Conservation (phyloP, 768 basidiomycete species). For the Ramaria sp. region DNA sequence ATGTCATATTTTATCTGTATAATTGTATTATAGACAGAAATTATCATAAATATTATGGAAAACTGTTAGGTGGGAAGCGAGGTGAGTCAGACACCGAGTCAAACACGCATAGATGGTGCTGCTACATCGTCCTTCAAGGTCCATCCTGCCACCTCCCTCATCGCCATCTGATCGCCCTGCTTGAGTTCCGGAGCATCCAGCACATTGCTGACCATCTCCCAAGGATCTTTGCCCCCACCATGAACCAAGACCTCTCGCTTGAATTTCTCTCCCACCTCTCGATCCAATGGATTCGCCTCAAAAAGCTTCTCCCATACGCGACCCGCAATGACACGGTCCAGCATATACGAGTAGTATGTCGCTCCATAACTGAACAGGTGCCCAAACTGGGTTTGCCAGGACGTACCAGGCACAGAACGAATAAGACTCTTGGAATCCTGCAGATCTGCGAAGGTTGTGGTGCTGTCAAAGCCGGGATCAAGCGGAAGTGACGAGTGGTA, state of each 20-base stretch:
- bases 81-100: background rate
- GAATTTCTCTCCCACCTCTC: conserved; percentile 72
- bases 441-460: conserved; percentile 47
- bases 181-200: conserved; percentile 55
- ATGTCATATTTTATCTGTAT: background rate
- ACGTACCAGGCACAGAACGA: conserved; percentile 73
- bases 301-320: conserved; percentile 83
- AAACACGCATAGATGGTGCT: conserved; percentile 29
- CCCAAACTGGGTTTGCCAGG: conserved; percentile 93
- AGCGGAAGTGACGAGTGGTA: conserved; percentile 70
- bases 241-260: conserved; percentile 63
- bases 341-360: conserved; percentile 95
- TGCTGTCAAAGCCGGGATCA: conserved; percentile 59
- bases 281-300: conserved; percentile 47
- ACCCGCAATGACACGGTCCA: conserved; percentile 92
- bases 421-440: conserved; percentile 65
- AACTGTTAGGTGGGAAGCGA: too few species aligned
- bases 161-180: conserved; percentile 66
- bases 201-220: conserved; percentile 78
- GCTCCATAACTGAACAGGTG: conserved; percentile 96
- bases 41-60: background rate
- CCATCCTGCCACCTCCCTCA: conserved; percentile 89
- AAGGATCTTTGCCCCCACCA: conserved; percentile 89
- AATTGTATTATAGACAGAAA: background rate
- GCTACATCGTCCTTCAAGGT: conserved; percentile 65